Conservation (phyloP, 345 rosid species). For the Angophora floribunda region DNA sequence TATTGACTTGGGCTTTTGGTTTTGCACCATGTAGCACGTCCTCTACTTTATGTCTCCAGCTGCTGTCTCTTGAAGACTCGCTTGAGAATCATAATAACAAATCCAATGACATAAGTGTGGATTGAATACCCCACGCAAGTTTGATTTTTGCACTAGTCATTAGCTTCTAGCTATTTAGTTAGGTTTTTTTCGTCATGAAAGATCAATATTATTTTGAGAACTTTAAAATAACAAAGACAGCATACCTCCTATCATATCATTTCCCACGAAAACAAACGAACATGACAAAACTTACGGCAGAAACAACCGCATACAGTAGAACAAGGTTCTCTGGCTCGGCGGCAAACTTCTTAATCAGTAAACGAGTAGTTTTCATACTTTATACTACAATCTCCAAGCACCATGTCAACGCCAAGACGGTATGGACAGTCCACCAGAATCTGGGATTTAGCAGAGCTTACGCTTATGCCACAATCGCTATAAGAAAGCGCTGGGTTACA, state of each 20-base stretch:
- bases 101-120: neutral
- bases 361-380: neutral
- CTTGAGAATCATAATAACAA: neutral
- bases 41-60: neutral
- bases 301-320: neutral
- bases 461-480: neutral
- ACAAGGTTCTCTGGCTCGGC: neutral
- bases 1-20: neutral
- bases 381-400: neutral
- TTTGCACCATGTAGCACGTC: neutral
- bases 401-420: neutral
- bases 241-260: neutral
- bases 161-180: neutral
- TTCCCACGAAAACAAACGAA: neutral
- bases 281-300: neutral
- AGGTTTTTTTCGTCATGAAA: neutral
- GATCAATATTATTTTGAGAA: neutral
- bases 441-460: neutral
- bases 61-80: neutral
- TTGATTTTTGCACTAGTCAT: neutral
- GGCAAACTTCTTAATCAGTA: neutral
- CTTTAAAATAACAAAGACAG: neutral
- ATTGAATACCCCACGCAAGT: neutral
- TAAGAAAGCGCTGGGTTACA: neutral
- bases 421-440: neutral